Base-by-base conservation (phyloP, 768 basidiomycete species). In the Tubosaeta sp. region DNA sequence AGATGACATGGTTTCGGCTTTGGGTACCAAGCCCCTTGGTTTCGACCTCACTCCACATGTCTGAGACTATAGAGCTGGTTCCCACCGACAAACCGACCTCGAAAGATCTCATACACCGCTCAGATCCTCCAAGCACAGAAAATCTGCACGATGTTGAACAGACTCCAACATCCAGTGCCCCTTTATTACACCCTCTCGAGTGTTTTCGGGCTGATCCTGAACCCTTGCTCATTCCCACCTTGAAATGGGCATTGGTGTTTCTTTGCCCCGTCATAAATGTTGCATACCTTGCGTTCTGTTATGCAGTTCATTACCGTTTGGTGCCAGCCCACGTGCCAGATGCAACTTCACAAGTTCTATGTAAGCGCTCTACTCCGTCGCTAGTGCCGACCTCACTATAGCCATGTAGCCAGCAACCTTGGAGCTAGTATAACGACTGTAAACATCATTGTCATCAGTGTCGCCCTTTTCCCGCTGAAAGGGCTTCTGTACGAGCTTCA, bases 221-320 rank as follows among this genome's bases (percentile, higher is more conserved):
- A 43, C 19, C 38, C 14, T 33, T 26, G 6, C 27, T 60, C 39
- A 22, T 26, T 34, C 44, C 35, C 22, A 4, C 29, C n/a, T 53
- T 45, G 51, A 39, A 51, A 46, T 53, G 54, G 58, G 31, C 34
- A 32, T 13, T 39, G 35, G n/a, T 51, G 9, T 3, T 59, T 22
- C 9, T 59, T 2, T 42, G 29, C 16, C 51, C 54, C 10, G 9
- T n/a, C 5, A 38, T 60, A 5, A 51, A 32, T 11, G 32, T 53
- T 14, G 51, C 46, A 1, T 60, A 59, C 22, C 59, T 60, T 43
- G 17, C 43, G 4, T 59, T 60, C 32, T 60, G 58, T 13, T 60
- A 59, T n/a, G 46, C 47, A 33, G 59, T 60, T 33, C 59, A 59
- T 46, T 53, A 56, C 48, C 58, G 34, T 8, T 46, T 56, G 26